A percentile compares a stretch with the other conserved stretches of the same genome.
Evolutionary conservation across 129 eudicot species (phyloP).

Genomic region (Helianthus annuus): DNA sequence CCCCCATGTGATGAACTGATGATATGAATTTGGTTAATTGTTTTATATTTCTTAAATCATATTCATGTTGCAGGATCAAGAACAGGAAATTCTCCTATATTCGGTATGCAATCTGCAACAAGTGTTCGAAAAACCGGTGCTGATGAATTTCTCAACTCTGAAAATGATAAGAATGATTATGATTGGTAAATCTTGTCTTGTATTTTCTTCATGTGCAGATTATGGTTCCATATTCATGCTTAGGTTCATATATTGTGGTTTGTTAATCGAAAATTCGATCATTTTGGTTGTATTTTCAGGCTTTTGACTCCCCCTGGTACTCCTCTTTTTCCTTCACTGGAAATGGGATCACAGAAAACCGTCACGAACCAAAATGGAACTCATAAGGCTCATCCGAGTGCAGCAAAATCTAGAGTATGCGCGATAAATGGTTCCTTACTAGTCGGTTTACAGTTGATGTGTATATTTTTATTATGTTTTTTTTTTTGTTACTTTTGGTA

Average conservation of each 20-base stretch:
- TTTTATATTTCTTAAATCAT: background rate
- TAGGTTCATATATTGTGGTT: background rate
- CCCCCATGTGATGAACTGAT: slow-evolving; percentile 2
- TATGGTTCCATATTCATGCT: slow-evolving; percentile 16
- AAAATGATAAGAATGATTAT: slow-evolving; percentile 92
- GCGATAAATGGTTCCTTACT: background rate
- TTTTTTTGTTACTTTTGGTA: slow-evolving; percentile 24
- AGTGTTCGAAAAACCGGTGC: slow-evolving; percentile 63
- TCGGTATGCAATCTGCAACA: slow-evolving; percentile 53
- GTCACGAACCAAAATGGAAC: slow-evolving; percentile 69
- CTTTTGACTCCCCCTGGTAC: slow-evolving; percentile 97
- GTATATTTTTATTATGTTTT: background rate
- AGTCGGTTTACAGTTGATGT: background rate
- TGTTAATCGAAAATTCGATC: background rate
- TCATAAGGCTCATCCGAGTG: slow-evolving; percentile 69
- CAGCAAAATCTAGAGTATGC: slow-evolving; percentile 84
- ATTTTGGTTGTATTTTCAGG: slow-evolving; percentile 49
- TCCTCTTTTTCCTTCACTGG: slow-evolving; percentile 92
- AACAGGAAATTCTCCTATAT: slow-evolving; percentile 61
- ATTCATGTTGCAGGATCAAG: slow-evolving; percentile 51
- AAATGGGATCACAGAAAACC: slow-evolving; percentile 69
- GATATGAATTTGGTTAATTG: background rate
- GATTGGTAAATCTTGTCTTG: slow-evolving; percentile 65
- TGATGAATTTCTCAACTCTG: slow-evolving; percentile 94
- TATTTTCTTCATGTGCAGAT: background rate